phyloP scores from a whole-genome alignment of 2,329 filamentous ascomycete genomes.

The Ophiostoma himal-ulmi region DNA sequence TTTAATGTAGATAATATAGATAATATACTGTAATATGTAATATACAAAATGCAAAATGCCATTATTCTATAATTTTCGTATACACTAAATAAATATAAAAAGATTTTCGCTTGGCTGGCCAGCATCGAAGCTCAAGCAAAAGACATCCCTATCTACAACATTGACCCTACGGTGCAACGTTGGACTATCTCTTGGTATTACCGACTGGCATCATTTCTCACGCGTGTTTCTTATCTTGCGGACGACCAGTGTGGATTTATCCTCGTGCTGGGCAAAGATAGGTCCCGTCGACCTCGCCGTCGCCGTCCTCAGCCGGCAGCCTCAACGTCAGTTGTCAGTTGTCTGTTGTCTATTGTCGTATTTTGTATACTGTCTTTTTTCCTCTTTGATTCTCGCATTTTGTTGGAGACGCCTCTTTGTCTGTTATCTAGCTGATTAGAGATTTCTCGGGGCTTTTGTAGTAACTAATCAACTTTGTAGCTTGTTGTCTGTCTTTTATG shows the following conservation, averaged over 20 bases:
- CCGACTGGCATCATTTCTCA: not conserved
- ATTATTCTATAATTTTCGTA: not conserved
- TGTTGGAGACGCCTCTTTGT: not conserved
- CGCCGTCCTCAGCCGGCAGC: not conserved
- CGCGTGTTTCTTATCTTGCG: not conserved
- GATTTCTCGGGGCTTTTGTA: not conserved
- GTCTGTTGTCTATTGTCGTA: not conserved
- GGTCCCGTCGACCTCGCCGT: not conserved
- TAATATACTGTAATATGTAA: no score
- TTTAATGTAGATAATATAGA: not conserved
- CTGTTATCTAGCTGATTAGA: not conserved
- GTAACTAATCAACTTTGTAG: no score
- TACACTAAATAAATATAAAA: not conserved
- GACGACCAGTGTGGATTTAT: slow-evolving; percentile 1
- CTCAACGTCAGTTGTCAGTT: not conserved
- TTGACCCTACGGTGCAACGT: not conserved
- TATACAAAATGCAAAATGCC: no score
- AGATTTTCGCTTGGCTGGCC: not conserved
- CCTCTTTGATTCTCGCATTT: not conserved
- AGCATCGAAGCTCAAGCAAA: not conserved
- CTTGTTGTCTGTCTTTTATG: no score
- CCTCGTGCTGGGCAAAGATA: not conserved
- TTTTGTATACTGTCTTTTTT: not conserved
- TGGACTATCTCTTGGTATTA: slow-evolving; percentile 11
- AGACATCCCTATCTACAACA: not conserved